These are phyloP conservation scores for Eucalyptus tenuipes DNA, from an alignment of 345 rosid genomes.

Conservation along the genomic window DNA sequence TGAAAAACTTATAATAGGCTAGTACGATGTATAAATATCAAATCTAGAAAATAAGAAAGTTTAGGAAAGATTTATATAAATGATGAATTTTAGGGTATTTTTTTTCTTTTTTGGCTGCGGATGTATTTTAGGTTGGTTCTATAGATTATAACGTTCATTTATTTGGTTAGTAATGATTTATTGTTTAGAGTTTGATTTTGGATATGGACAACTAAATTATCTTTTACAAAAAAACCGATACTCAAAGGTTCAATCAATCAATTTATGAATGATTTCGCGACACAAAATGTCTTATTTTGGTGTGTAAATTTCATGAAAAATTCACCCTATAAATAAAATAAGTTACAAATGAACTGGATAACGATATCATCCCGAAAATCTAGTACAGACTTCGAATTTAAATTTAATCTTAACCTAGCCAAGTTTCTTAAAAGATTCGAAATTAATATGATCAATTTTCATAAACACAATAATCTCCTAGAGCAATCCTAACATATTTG, in stretches of 20 bases:
- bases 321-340: background rate
- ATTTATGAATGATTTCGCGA: background rate
- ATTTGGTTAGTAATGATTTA: background rate
- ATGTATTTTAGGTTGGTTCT: background rate
- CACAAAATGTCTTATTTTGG: background rate
- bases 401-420: fast-evolving
- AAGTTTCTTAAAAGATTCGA: fast-evolving
- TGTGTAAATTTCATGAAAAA: background rate
- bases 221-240: background rate
- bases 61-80: background rate
- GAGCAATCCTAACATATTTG: background rate
- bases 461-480: background rate
- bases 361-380: fast-evolving
- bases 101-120: fast-evolving
- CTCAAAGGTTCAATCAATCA: fast-evolving
- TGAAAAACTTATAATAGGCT: background rate
- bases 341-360: background rate
- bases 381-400: fast-evolving
- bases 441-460: background rate
- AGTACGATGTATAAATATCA: background rate
- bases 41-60: background rate
- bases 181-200: background rate
- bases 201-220: background rate
- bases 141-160: background rate
- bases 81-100: background rate